Percentiles rank a stretch among this genome's conserved stretches.
These are phyloP conservation scores for Rauvolfia tetraphylla DNA, from an alignment of 257 asterid species.

Conservation along the genomic window DNA sequence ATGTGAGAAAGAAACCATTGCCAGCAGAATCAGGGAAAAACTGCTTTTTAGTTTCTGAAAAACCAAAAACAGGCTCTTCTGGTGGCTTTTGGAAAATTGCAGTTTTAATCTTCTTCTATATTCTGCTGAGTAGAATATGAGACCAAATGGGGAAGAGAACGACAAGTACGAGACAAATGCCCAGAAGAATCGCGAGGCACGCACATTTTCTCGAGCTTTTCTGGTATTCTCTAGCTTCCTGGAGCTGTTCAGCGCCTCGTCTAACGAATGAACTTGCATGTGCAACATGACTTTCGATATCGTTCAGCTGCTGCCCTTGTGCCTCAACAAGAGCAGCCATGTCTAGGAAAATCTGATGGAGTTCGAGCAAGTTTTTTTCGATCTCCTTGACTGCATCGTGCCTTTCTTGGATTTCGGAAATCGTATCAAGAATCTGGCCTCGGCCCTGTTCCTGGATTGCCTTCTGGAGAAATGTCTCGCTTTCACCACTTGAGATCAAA, in stretches of 20 bases:
- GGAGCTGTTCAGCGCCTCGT: conserved; percentile 36
- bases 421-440: conserved; percentile 43
- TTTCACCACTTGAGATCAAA: conserved; percentile 44
- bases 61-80: conserved; percentile 39
- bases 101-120: conserved; percentile 36
- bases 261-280: conserved; percentile 42
- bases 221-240: conserved; percentile 35
- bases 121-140: conserved; percentile 45
- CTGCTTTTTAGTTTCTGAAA: conserved; percentile 20
- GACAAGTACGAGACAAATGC: conserved; percentile 23
- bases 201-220: conserved; percentile 36
- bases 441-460: conserved; percentile 49
- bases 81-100: too few relatives aligned
- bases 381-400: conserved; percentile 46
- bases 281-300: conserved; percentile 42
- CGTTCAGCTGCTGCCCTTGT: conserved; percentile 43
- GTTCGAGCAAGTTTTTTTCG: conserved; percentile 39
- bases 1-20: conserved; percentile 19
- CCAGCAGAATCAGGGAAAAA: neutral
- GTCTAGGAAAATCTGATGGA: conserved; percentile 41
- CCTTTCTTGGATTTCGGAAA: conserved; percentile 43
- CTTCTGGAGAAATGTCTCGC: conserved; percentile 41
- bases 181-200: conserved; percentile 30
- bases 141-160: conserved; percentile 40
- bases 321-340: conserved; percentile 48